Evolutionary conservation across 192 early-diverging fungal genomes (phyloP), one percentile per base, ranked within the genome.

Genomic region (Geranomyces variabilis): DNA sequence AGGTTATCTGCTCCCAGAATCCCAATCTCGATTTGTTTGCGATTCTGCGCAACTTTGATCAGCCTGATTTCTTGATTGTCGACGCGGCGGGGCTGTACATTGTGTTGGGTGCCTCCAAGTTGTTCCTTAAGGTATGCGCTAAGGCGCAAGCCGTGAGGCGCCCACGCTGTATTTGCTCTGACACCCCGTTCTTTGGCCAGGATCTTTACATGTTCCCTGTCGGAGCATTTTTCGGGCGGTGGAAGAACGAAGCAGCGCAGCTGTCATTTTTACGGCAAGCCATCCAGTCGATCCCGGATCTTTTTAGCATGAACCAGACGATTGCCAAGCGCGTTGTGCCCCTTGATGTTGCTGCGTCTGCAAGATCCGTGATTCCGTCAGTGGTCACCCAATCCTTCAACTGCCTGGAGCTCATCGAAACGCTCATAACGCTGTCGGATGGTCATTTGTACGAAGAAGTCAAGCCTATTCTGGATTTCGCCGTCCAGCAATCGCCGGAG

Each of bases 211-310:
- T 79, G 15, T 93, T 93, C 65, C 93, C 93, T 21, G 77, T 88
- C 24, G 70, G 84, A n/a, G 78, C 77, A 0, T 87, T 93, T 71
- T 90, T 90, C 81, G 89, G 88, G 30, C 79, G 78, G 69, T 94
- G 93, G 93, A 83, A 79, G 22, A 90, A 93, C 70, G 65, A 80
- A 10, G 85, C 81, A 14, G 89, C 84, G 12, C 92, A 94, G 74
- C 75, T 94, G 19, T 89, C 85, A 26, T 81, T 91, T 33, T 73
- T 94, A 48, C 86, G 79, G 60, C 84, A 88, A 59, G 80, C 90
- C 0, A 81, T 89, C 22, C 75, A 81, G 45, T 77, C 81, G 15
- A 77, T 89, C 1, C 74, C 84, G 10, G 88, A 90, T 22, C 71
- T 89, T 2, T 81, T 94, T 43, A 86, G 81, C 29, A 78, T 83